Percentiles rank a stretch among this genome's conserved stretches.
Evolutionary conservation across 2,329 filamentous ascomycete genomes (phyloP).

Genomic region (Hymenotorrendiella dingleyae): DNA sequence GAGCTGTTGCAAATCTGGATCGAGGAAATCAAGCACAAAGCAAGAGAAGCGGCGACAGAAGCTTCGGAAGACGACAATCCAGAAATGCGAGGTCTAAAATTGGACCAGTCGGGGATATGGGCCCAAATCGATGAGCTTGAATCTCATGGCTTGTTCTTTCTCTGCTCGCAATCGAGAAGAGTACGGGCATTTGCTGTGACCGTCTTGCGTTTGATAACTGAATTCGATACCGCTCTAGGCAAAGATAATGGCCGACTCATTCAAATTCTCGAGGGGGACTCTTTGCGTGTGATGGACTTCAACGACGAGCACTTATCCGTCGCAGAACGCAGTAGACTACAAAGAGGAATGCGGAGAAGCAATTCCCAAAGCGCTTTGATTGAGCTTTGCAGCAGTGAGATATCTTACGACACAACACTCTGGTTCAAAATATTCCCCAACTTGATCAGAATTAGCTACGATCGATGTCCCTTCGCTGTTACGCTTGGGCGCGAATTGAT

Average conservation of each 20-base stretch:
- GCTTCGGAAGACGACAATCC: conserved; percentile 53
- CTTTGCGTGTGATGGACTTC: conserved; percentile 81
- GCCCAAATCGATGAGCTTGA: conserved; percentile 96
- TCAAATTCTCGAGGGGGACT: conserved; percentile 85
- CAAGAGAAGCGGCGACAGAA: conserved; percentile 63
- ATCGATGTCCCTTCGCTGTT: conserved; percentile 86
- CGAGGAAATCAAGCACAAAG: conserved; percentile 86
- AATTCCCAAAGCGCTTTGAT: conserved; percentile 81
- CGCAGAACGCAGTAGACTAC: conserved; percentile 84
- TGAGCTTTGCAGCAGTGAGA: conserved; percentile 90
- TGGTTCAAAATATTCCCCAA: conserved; percentile 99
- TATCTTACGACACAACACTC: conserved; percentile 87
- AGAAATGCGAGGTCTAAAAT: conserved; percentile 68
- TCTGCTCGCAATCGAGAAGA: conserved; percentile 89
- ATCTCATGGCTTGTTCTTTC: conserved; percentile 91
- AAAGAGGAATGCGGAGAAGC: conserved; percentile 80
- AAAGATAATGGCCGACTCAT: conserved; percentile 74
- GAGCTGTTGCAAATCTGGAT: conserved; percentile 96
- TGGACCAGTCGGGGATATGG: conserved; percentile 83
- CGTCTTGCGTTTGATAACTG: conserved; percentile 82
- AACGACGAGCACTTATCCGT: conserved; percentile 88
- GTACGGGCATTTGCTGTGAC: conserved; percentile 89
- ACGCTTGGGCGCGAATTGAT: conserved; percentile 87
- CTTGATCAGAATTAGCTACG: conserved; percentile 81
- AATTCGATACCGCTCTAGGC: conserved; percentile 85